Evolutionary conservation across 75 land plant genomes (phyloP).

Genomic region (Picea sitchensis): DNA sequence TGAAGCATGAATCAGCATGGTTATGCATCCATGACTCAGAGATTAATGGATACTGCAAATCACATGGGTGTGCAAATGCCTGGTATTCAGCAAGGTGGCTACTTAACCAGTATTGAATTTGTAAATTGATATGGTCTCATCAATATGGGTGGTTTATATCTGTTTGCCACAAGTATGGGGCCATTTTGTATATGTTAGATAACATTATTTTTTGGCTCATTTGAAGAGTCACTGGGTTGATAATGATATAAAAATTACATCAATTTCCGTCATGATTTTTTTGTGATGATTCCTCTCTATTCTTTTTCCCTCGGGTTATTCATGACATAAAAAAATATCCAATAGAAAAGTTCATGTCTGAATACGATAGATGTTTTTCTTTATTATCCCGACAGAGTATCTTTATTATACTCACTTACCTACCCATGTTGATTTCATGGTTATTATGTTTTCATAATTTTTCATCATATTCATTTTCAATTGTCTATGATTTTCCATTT

Average conservation of each 20-base stretch:
- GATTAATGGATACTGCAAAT: not conserved
- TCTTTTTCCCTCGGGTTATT: too few relatives aligned
- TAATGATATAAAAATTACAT: not conserved
- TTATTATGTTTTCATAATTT: too few relatives aligned
- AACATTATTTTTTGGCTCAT: slow-evolving; percentile 6
- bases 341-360: too few relatives aligned
- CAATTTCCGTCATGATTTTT: too few relatives aligned
- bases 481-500: too few relatives aligned
- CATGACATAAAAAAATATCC: too few relatives aligned
- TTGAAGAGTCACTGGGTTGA: slow-evolving; percentile 7
- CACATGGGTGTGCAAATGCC: not conserved
- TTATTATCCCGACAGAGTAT: too few relatives aligned
- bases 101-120: slow-evolving; percentile 3
- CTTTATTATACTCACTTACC: too few relatives aligned
- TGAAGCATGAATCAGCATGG: not conserved
- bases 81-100: not conserved
- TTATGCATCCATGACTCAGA: not conserved
- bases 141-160: not conserved
- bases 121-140: slow-evolving; percentile 6
- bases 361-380: too few relatives aligned
- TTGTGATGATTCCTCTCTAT: too few relatives aligned
- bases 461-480: too few relatives aligned
- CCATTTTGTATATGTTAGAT: not conserved
- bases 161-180: not conserved
- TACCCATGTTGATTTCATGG: too few relatives aligned